Evolutionary conservation across 228 moss, liverwort and hornwort species (phyloP).

Genomic region (Sphagnum magellanicum): DNA sequence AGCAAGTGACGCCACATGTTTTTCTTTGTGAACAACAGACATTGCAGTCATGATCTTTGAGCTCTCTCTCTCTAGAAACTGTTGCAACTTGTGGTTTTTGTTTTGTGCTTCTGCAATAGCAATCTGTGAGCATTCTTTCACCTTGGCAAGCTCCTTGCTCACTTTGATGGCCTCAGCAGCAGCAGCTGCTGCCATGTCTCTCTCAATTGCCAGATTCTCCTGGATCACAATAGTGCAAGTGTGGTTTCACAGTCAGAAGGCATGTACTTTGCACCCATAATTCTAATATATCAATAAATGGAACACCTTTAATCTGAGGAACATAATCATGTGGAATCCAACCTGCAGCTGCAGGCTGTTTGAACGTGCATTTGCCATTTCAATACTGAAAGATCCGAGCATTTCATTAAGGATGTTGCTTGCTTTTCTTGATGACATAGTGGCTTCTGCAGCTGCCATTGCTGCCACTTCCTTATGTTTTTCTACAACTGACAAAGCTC

Average conservation of each 20-base stretch:
- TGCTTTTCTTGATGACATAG: slow-evolving; percentile 73
- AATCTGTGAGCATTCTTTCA: slow-evolving; percentile 30
- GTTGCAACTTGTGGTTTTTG: slow-evolving; percentile 63
- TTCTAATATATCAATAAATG: too few species aligned
- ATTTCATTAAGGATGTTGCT: slow-evolving; percentile 44
- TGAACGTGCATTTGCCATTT: slow-evolving; percentile 49
- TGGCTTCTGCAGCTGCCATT: slow-evolving; percentile 73
- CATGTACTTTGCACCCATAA: too few species aligned
- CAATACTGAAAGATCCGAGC: slow-evolving; percentile 48
- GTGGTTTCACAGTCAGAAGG: too few species aligned
- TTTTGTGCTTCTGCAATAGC: slow-evolving; percentile 54
- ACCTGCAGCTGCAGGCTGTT: slow-evolving; percentile 48
- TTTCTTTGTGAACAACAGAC: slow-evolving; percentile 61
- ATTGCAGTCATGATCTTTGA: slow-evolving; percentile 49
- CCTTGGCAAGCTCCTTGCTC: slow-evolving; percentile 34
- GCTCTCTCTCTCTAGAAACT: slow-evolving; percentile 60
- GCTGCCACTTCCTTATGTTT: slow-evolving; percentile 64
- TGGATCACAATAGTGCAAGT: slow-evolving; percentile 18
- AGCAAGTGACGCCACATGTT: slow-evolving; percentile 69
- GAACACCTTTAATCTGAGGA: too few species aligned
- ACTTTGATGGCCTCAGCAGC: slow-evolving; percentile 21
- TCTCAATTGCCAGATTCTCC: slow-evolving; percentile 61
- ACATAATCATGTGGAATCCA: too few species aligned
- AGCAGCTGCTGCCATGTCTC: slow-evolving; percentile 35
- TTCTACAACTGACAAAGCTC: slow-evolving; percentile 50